Conservation (phyloP, 164 flowering plant genomes). For the Paratinospora sagittata region DNA sequence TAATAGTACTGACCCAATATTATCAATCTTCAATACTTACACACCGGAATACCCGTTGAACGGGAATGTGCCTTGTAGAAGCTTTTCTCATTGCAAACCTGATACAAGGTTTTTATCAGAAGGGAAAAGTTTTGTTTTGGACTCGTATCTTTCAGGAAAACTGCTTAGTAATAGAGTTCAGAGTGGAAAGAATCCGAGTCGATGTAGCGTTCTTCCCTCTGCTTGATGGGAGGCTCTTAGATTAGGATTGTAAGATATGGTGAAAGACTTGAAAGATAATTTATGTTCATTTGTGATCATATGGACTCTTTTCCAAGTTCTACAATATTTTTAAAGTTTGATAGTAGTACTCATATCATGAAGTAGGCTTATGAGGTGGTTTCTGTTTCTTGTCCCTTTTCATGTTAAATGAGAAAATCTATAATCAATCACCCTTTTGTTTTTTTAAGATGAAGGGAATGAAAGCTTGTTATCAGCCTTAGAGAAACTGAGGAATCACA, state of each 20-base stretch:
- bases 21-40: slow-evolving; percentile 45
- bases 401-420: neutral
- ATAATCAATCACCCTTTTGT: neutral
- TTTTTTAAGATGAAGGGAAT: neutral
- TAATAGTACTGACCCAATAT: slow-evolving; percentile 41
- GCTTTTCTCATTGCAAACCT: slow-evolving; percentile 30
- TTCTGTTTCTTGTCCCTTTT: neutral
- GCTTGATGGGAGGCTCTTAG: slow-evolving; percentile 18
- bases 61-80: slow-evolving; percentile 42
- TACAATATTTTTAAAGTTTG: neutral
- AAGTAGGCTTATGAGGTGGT: neutral
- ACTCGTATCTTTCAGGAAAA: slow-evolving; percentile 29
- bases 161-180: slow-evolving; percentile 8
- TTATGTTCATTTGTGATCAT: slow-evolving; percentile 14
- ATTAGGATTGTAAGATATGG: slow-evolving; percentile 38
- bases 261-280: slow-evolving; percentile 25
- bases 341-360: neutral
- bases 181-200: slow-evolving; percentile 20
- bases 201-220: slow-evolving; percentile 21
- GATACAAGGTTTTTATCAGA: slow-evolving; percentile 40
- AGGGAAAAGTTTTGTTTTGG: slow-evolving; percentile 35
- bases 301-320: neutral
- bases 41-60: slow-evolving; percentile 32
- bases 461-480: neutral
- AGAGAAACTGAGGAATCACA: too few species aligned